Percentiles rank a stretch among this genome's conserved stretches.
phyloP scores from a whole-genome alignment of 441 rosid genomes.

The Populus hybrid region DNA sequence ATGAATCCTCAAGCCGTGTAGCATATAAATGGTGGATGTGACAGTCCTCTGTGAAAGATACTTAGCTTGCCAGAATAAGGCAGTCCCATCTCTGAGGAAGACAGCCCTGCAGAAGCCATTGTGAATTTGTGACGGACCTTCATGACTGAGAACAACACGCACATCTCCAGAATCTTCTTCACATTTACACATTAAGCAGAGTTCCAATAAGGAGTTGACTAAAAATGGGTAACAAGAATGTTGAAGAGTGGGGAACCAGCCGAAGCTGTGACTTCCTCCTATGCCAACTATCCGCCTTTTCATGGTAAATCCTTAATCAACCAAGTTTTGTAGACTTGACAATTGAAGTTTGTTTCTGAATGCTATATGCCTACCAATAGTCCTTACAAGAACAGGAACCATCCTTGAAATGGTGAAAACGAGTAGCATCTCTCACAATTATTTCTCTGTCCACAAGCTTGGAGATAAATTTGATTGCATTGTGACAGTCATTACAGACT shows the following conservation, averaged over 20 bases:
- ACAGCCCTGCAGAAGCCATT: neutral
- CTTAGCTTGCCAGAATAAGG: too few relatives aligned
- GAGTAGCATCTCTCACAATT: constrained; percentile 79
- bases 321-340: neutral
- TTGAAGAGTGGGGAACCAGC: neutral
- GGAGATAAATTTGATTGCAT: constrained; percentile 70
- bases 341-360: neutral
- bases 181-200: neutral
- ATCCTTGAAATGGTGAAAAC: constrained; percentile 78
- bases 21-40: too few relatives aligned
- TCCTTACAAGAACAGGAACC: constrained; percentile 75
- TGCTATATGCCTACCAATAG: constrained; percentile 56
- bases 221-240: neutral
- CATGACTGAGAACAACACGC: neutral
- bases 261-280: neutral
- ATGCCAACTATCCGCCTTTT: too few relatives aligned
- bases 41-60: too few relatives aligned
- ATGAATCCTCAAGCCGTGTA: too few relatives aligned
- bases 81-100: too few relatives aligned
- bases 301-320: neutral
- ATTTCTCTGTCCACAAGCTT: constrained; percentile 57
- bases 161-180: neutral
- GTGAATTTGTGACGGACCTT: neutral
- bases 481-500: constrained; percentile 79
- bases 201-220: neutral